Evolutionary conservation across 495 filamentous ascomycete species (phyloP), one percentile per base, ranked within the genome.

Genomic region (Usnea hakonensis): DNA sequence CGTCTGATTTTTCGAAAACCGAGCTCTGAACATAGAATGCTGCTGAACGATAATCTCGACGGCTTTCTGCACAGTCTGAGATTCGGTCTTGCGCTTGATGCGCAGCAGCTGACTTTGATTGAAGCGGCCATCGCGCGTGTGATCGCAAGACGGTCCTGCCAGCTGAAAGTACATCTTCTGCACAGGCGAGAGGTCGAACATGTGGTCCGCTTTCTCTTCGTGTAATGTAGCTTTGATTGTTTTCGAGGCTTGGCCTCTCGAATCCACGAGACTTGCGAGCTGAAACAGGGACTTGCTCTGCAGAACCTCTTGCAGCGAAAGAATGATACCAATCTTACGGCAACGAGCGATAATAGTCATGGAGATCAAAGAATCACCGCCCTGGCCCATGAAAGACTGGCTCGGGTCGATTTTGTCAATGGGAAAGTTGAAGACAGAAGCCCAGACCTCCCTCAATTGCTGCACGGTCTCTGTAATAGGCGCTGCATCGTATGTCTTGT

Each of bases 11-110:
- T 71, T 70, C 11, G 66, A 72, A 64, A 87, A 89, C 7, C 87
- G 80, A 17, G 82, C 81, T 28, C 87, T 77, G 13, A 91, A 77
- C 87, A 90, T 90, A 5, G 86, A 82, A 58, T 91, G 88, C 8
- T 83, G 82, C 1, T 71, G 74, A 16, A 89, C 78, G 10, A 90
- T 70, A 0, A 79, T 77, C 57, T 85, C 79, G 44, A 88, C 67
- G 1, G 85, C 85, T 17, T 75, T 72, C 1, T 69, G 70, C 10
- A 90, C 67, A 13, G 79, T 78, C 5, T 70, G 61, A 11, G 80
- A 68, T 14, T 78, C 72, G 32, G 84, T 71, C 5, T 66, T 69
- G 61, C 75, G 76, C 55, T 77, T 84, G 19, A 90, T 58, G 3
- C 82, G 78, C 3, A 88, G 76, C 0, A 88, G 68, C 41, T 89